phyloP scores from a whole-genome alignment of 73 alveolate species.

The Paramecium octaurelia region DNA sequence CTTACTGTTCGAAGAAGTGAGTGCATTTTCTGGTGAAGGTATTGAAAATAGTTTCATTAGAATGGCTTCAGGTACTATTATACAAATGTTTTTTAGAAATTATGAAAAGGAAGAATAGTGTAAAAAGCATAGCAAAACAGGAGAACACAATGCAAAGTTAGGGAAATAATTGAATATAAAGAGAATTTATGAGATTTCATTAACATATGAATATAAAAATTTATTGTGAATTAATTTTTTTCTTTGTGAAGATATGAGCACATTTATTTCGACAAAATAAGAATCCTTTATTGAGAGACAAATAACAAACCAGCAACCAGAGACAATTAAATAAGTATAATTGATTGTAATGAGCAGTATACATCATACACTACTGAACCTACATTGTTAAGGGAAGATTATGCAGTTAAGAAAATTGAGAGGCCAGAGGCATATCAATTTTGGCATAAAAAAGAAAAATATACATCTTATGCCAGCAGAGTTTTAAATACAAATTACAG shows the following conservation, averaged over 20 bases:
- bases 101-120: background rate
- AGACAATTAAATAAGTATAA: background rate
- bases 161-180: background rate
- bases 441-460: slow-evolving; percentile 24
- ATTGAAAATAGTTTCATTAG: background rate
- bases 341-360: background rate
- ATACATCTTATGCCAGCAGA: background rate
- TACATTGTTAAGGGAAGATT: background rate
- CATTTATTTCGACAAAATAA: background rate
- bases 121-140: no score
- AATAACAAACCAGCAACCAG: background rate
- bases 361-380: background rate
- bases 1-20: background rate
- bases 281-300: background rate
- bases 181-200: background rate
- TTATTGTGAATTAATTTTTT: background rate
- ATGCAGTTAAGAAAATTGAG: background rate
- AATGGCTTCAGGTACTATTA: background rate
- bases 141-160: background rate
- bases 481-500: slow-evolving; percentile 19
- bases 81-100: background rate
- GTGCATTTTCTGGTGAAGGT: background rate
- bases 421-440: slow-evolving; percentile 24
- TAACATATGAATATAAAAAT: background rate
- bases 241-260: background rate